Conservation (phyloP, 2,329 filamentous ascomycete genomes). For the Tolypocladium sp. region DNA sequence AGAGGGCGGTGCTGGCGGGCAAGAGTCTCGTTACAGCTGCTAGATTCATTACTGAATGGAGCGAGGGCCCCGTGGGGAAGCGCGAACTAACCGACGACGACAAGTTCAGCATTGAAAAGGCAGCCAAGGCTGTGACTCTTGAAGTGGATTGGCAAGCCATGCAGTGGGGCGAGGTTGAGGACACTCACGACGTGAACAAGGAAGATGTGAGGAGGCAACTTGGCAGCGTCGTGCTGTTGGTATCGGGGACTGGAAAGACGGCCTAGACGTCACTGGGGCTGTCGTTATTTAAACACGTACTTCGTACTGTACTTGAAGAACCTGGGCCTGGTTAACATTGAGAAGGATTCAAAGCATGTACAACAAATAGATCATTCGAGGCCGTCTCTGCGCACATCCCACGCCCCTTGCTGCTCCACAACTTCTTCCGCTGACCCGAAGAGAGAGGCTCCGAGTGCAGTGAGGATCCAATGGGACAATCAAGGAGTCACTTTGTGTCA, state of each 20-base stretch:
- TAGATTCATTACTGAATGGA: slow-evolving; percentile 80
- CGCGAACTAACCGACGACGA: slow-evolving; percentile 24
- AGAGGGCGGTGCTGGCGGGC: slow-evolving; percentile 72
- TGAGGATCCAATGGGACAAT: too few relatives aligned
- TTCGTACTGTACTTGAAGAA: not conserved
- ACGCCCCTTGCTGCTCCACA: too few relatives aligned
- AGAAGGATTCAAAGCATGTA: not conserved
- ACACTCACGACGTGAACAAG: slow-evolving; percentile 92
- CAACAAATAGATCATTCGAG: not conserved
- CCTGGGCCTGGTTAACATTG: too few relatives aligned
- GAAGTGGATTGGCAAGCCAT: slow-evolving; percentile 87
- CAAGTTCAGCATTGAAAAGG: slow-evolving; percentile 73
- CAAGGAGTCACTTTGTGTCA: too few relatives aligned
- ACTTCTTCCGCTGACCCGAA: too few relatives aligned
- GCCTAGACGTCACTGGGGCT: not conserved
- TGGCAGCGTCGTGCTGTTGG: slow-evolving; percentile 75
- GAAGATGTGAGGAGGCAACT: slow-evolving; percentile 84
- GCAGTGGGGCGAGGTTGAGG: slow-evolving; percentile 94
- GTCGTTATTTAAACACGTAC: not conserved
- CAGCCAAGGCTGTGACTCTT: slow-evolving; percentile 64
- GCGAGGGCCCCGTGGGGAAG: slow-evolving; percentile 54
- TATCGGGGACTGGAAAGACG: slow-evolving; percentile 47
- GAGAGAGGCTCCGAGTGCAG: too few relatives aligned
- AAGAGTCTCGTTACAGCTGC: slow-evolving; percentile 78
- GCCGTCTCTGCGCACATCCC: not conserved